Evolutionary conservation across 441 rosid genomes (phyloP).

Genomic region (Aleurites moluccanus): DNA sequence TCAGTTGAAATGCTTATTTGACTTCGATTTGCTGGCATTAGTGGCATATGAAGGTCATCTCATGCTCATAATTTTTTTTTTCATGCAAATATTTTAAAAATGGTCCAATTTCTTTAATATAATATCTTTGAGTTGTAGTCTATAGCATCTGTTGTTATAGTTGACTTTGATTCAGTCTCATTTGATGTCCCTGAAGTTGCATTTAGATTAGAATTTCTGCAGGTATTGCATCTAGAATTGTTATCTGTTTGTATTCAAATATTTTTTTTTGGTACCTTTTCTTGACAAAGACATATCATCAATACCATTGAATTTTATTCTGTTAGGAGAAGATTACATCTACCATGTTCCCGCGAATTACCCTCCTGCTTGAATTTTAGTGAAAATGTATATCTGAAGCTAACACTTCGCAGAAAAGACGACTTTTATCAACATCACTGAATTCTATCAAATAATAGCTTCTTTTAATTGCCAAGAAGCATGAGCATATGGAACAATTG

Average conservation of each 20-base stretch:
- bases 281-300: not conserved
- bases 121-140: not conserved
- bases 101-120: constrained; percentile 4
- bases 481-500: not conserved
- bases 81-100: not conserved
- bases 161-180: constrained; percentile 29
- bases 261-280: not conserved
- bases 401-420: not conserved
- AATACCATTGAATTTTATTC: too few species aligned
- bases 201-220: not conserved
- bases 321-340: not conserved
- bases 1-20: too few species aligned
- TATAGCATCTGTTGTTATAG: not conserved
- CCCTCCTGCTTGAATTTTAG: not conserved
- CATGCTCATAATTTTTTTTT: not conserved
- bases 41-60: constrained; percentile 11
- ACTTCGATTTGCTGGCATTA: constrained; percentile 22
- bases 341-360: not conserved
- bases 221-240: not conserved
- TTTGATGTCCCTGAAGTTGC: constrained; percentile 18
- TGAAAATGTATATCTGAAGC: not conserved
- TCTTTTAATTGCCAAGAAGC: not conserved
- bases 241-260: not conserved
- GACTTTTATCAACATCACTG: not conserved
- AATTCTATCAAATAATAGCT: not conserved